Evolutionary conservation across 73 alveolate genomes (phyloP).

Genomic region (Diophrys appendiculata): DNA sequence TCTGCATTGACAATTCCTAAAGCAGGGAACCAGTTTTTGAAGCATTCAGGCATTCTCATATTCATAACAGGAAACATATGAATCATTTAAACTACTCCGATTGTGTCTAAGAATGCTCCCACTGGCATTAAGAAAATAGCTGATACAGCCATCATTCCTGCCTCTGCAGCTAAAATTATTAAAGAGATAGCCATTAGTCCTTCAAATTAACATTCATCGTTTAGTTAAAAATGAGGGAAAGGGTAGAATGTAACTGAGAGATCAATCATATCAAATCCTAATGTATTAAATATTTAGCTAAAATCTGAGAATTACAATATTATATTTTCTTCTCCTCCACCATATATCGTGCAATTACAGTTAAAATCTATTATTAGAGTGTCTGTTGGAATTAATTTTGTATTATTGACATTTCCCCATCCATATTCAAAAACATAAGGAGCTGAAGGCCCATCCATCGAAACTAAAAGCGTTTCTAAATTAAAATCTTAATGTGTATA

Average conservation of each 20-base stretch:
- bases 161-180: background rate
- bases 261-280: background rate
- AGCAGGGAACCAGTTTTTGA: background rate
- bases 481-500: background rate
- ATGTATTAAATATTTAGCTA: background rate
- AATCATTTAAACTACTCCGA: background rate
- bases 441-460: no score
- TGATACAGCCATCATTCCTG: background rate
- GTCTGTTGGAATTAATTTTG: background rate
- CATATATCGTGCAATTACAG: background rate
- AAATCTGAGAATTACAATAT: background rate
- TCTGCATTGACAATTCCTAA: background rate
- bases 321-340: background rate
- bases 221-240: background rate
- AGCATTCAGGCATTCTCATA: background rate
- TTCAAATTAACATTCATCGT: background rate
- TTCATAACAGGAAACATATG: background rate
- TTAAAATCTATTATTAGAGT: background rate
- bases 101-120: background rate
- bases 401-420: background rate
- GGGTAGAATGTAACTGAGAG: background rate
- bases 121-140: background rate
- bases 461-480: no score
- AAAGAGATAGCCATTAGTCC: background rate
- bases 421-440: background rate